These are phyloP conservation scores for Adiantum capillusveneris DNA, from an alignment of 75 land plant species.

Conservation along the genomic window DNA sequence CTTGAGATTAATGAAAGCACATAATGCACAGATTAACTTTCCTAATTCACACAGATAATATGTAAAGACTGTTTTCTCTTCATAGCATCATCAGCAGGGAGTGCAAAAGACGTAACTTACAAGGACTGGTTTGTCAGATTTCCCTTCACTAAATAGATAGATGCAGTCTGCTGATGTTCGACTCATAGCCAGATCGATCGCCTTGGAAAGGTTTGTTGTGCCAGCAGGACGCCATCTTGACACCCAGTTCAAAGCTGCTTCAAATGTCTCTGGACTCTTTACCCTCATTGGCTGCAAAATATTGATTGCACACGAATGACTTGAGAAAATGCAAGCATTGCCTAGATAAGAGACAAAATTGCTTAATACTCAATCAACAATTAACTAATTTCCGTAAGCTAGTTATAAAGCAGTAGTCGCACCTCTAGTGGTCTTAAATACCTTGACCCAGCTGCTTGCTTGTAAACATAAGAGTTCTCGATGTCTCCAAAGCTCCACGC, in stretches of 20 bases:
- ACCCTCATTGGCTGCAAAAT: conserved; percentile 23
- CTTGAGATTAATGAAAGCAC: no score
- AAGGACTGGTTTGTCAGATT: conserved; percentile 22
- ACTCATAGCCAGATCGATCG: conserved; percentile 13
- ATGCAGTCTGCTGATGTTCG: conserved; percentile 19
- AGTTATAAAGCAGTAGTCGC: no score
- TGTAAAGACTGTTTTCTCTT: no score
- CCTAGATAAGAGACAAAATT: no score
- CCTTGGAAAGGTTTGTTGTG: conserved; percentile 14
- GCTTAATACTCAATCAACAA: no score
- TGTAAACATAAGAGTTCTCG: conserved; percentile 9
- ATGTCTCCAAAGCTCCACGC: conserved; percentile 25
- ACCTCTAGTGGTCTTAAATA: conserved; percentile 7
- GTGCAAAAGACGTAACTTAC: background rate
- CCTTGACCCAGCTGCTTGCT: conserved; percentile 1
- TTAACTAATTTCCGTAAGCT: no score
- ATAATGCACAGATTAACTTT: no score
- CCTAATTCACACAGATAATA: no score
- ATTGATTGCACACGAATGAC: no score
- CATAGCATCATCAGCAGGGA: no score
- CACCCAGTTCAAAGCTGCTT: conserved; percentile 15
- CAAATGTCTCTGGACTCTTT: conserved; percentile 10
- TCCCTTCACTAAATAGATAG: conserved; percentile 25
- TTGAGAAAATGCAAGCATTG: no score
- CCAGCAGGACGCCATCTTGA: conserved; percentile 18